Conservation (phyloP, 805 yeast genomes). For the Candida nemodendra region DNA sequence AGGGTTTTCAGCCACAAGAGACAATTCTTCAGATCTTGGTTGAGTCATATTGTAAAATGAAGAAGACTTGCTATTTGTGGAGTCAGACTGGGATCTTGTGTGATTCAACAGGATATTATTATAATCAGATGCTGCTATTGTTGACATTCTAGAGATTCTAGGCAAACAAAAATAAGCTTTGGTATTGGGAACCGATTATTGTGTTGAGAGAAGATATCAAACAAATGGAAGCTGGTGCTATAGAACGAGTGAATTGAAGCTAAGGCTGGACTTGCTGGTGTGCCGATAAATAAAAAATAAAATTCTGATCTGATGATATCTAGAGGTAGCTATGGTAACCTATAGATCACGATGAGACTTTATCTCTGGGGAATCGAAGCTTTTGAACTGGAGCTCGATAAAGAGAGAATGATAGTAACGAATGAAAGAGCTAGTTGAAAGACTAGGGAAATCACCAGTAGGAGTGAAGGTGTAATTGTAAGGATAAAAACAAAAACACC, state of each 20-base stretch:
- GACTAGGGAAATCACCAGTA: too few relatives aligned
- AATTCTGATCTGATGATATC: not conserved
- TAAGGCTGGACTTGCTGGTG: too few relatives aligned
- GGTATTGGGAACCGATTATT: too few relatives aligned
- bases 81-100: slow-evolving; percentile 33
- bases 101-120: slow-evolving; percentile 19
- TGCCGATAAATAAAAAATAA: not conserved
- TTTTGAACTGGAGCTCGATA: too few relatives aligned
- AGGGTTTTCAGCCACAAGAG: slow-evolving; percentile 11
- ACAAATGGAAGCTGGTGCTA: too few relatives aligned
- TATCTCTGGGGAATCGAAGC: too few relatives aligned
- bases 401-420: too few relatives aligned
- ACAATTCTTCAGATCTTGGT: slow-evolving; percentile 24
- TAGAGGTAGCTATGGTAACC: not conserved
- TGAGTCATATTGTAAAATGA: slow-evolving; percentile 24
- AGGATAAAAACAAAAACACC: not conserved
- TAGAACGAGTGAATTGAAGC: too few relatives aligned
- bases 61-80: slow-evolving; percentile 27
- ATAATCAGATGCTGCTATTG: slow-evolving; percentile 16
- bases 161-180: too few relatives aligned
- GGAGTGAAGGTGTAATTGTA: not conserved
- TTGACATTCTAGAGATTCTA: slow-evolving; percentile 16
- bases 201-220: too few relatives aligned
- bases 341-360: too few relatives aligned
- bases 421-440: too few relatives aligned